Evolutionary conservation across 2,329 filamentous ascomycete genomes (phyloP).

Genomic region (Ceratocystis albifundus): DNA sequence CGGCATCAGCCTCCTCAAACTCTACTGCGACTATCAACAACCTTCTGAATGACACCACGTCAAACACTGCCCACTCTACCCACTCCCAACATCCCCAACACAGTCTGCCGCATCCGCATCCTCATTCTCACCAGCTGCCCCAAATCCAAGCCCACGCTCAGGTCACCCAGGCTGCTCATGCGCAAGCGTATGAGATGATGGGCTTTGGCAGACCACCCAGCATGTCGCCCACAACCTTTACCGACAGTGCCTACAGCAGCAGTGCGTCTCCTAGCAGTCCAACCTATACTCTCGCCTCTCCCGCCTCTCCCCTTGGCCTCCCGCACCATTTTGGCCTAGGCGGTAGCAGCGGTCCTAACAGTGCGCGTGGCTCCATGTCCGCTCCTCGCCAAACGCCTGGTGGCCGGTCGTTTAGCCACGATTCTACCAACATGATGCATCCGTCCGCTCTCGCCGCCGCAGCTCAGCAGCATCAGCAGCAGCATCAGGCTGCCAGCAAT

Average conservation of each 20-base stretch:
- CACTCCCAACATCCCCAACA: slow-evolving; percentile 9
- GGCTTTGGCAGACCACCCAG: slow-evolving; percentile 16
- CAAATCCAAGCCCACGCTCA: neutral
- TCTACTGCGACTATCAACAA: slow-evolving; percentile 17
- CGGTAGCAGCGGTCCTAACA: neutral
- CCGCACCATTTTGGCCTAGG: slow-evolving; percentile 13
- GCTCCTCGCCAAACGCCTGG: slow-evolving; percentile 15
- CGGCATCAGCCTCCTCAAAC: slow-evolving; percentile 13
- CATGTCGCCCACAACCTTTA: slow-evolving; percentile 21
- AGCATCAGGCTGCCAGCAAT: neutral
- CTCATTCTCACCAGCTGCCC: slow-evolving; percentile 11
- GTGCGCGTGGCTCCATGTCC: slow-evolving; percentile 10
- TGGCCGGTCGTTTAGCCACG: slow-evolving; percentile 18
- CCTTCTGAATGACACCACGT: slow-evolving; percentile 18
- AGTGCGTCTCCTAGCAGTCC: slow-evolving; percentile 18
- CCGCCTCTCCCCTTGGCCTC: slow-evolving; percentile 19
- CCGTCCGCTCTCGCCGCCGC: neutral
- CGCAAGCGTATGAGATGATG: slow-evolving; percentile 17
- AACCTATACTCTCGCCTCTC: slow-evolving; percentile 19
- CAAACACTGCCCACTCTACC: neutral
- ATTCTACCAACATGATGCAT: slow-evolving; percentile 16
- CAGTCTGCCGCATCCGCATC: neutral
- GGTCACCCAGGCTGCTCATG: neutral
- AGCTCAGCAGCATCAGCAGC: slow-evolving; percentile 11
- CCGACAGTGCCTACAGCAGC: slow-evolving; percentile 17